These are phyloP conservation scores for Clonostachys solani DNA, from an alignment of 2,329 filamentous ascomycete species.

Conservation along the genomic window DNA sequence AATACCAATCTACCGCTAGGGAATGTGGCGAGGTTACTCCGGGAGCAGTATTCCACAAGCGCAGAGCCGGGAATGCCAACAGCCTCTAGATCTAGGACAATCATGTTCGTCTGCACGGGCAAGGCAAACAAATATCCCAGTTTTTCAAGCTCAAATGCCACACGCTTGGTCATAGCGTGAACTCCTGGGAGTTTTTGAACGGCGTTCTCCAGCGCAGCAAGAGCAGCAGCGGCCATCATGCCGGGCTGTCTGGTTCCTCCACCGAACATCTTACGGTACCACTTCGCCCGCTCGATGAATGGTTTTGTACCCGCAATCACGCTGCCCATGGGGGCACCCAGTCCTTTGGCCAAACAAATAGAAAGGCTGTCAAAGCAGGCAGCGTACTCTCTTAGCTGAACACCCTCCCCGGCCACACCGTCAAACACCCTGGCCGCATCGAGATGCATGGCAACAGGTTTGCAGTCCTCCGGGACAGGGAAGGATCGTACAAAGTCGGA, in stretches of 20 bases:
- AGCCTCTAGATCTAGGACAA: conserved; percentile 13
- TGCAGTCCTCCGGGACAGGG: conserved; percentile 15
- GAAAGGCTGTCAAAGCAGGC: conserved; percentile 67
- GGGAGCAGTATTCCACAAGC: conserved; percentile 1
- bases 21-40: not conserved
- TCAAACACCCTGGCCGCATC: conserved; percentile 77
- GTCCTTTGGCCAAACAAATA: conserved; percentile 73
- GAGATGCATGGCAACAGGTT: conserved; percentile 64
- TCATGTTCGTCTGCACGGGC: conserved; percentile 18
- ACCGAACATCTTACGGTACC: conserved; percentile 61
- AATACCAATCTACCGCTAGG: not conserved
- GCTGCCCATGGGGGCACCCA: conserved; percentile 73
- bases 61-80: not conserved
- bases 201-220: conserved; percentile 49
- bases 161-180: conserved; percentile 10
- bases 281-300: conserved; percentile 27
- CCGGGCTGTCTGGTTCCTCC: conserved; percentile 69
- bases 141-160: conserved; percentile 6
- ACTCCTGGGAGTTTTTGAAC: conserved; percentile 11
- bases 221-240: conserved; percentile 63
- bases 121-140: conserved; percentile 13
- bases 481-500: conserved; percentile 56
- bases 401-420: conserved; percentile 63
- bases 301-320: conserved; percentile 53
- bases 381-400: conserved; percentile 59